Evolutionary conservation across 2,329 filamentous ascomycete species (phyloP), one percentile per base, ranked within the genome.

Genomic region (Cercospora brassicicola): DNA sequence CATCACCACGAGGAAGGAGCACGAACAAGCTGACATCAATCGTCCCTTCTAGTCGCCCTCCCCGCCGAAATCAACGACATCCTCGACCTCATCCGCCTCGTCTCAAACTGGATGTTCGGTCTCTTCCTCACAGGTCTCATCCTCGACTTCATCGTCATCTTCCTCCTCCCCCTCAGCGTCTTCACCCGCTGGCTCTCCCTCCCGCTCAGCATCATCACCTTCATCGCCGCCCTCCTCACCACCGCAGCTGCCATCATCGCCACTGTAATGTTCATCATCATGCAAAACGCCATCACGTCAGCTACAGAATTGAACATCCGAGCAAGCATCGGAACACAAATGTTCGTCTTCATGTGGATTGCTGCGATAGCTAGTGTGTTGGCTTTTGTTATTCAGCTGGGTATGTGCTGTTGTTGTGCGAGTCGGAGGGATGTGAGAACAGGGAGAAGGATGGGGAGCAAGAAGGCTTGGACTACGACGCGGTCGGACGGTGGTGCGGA

Each of bases 261-360:
- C 9, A 96, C 93, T 0, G 90, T 90, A 75, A 93, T 97, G 84
- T 93, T 91, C 77, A 80, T 92, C 69, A 91, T 94, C 69, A 93
- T 96, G 82, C 87, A 88, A 72, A 89, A 92, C 68, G 91, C 92
- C 64, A 88, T 96, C 73, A 88, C 88, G 23, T 81, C 82, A 4
- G 88, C 91, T 75, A 85, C 86, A 2, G 88, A 91, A 67, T 83
- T 97, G 62, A 95, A 96, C 78, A 93, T 97, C 73, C 78, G 81
- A 42, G 67, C 67, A 15, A 62, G 51, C 23, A 67, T 72, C 8
- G 93, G 93, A 5, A 80, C 78, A 33, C 85, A 87, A 71, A 94
- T 96, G 91, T 87, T 96, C 75, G 90, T 82, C 0, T 96, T 96
- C 76, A 94, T 96, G 90, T 98, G 94, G 94, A 86, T 93, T 30